These are phyloP conservation scores for Corymbia calophylla DNA, from an alignment of 441 rosid species.

Conservation along the genomic window DNA sequence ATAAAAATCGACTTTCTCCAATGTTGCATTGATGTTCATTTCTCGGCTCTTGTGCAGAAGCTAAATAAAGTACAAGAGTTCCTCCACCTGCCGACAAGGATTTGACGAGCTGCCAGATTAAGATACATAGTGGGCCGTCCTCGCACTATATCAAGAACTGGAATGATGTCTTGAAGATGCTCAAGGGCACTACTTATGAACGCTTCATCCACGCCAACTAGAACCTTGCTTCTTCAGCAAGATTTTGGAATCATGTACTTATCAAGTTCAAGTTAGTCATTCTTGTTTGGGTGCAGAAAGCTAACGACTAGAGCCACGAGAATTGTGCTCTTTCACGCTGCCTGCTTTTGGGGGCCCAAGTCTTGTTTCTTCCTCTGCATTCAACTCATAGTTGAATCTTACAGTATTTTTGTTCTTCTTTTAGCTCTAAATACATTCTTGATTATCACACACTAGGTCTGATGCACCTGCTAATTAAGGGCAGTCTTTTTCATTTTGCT, in stretches of 20 bases:
- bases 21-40: background rate
- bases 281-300: conserved; percentile 1
- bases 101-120: conserved; percentile 69
- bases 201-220: conserved; percentile 55
- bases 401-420: background rate
- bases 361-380: background rate
- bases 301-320: background rate
- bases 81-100: conserved; percentile 53
- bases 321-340: background rate
- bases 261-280: conserved; percentile 12
- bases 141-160: conserved; percentile 61
- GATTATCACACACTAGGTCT: background rate
- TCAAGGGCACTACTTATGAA: conserved; percentile 60
- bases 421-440: background rate
- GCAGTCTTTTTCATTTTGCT: background rate
- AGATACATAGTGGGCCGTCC: conserved; percentile 68
- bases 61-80: conserved; percentile 62
- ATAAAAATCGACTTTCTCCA: background rate
- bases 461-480: background rate
- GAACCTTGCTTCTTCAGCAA: conserved; percentile 11
- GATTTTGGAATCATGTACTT: conserved; percentile 14
- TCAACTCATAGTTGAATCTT: background rate
- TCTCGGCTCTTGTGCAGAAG: conserved; percentile 40
- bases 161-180: conserved; percentile 64
- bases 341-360: background rate